Evolutionary conservation across 2,329 filamentous ascomycete species (phyloP).

Genomic region (Hypoxylon sp.): DNA sequence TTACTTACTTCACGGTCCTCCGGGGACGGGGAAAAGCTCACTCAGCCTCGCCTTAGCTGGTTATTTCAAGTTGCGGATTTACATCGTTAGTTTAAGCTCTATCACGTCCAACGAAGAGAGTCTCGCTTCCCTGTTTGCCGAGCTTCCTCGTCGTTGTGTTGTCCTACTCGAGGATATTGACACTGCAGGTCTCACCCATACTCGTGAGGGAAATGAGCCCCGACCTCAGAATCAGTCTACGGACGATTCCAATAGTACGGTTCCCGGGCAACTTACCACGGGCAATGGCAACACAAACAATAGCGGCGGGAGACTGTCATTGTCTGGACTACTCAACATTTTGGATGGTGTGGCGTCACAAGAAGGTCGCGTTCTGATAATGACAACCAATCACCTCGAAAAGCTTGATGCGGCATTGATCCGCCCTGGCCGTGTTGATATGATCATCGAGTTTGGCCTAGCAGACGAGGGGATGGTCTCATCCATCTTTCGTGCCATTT

Average conservation of each 20-base stretch:
- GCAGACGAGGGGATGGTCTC: slow-evolving; percentile 68
- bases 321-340: slow-evolving; percentile 84
- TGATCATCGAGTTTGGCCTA: slow-evolving; percentile 69
- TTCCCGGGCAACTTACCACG: slow-evolving; percentile 54
- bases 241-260: slow-evolving; percentile 49
- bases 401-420: slow-evolving; percentile 74
- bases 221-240: slow-evolving; percentile 36
- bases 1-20: slow-evolving; percentile 85
- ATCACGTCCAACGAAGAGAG: slow-evolving; percentile 74
- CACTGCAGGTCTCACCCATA: slow-evolving; percentile 77
- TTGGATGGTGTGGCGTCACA: slow-evolving; percentile 80
- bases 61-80: slow-evolving; percentile 78
- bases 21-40: slow-evolving; percentile 84
- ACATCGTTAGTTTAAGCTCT: slow-evolving; percentile 78
- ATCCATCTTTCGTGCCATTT: slow-evolving; percentile 72
- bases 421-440: slow-evolving; percentile 73
- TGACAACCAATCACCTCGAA: slow-evolving; percentile 76
- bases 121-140: slow-evolving; percentile 73
- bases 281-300: slow-evolving; percentile 51
- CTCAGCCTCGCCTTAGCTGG: slow-evolving; percentile 79
- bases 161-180: slow-evolving; percentile 85
- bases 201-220: slow-evolving; percentile 58
- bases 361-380: slow-evolving; percentile 74
- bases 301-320: slow-evolving; percentile 66
- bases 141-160: slow-evolving; percentile 78